Base-by-base conservation (phyloP, 257 asterid genomes). In the Hygrophila difformis region DNA sequence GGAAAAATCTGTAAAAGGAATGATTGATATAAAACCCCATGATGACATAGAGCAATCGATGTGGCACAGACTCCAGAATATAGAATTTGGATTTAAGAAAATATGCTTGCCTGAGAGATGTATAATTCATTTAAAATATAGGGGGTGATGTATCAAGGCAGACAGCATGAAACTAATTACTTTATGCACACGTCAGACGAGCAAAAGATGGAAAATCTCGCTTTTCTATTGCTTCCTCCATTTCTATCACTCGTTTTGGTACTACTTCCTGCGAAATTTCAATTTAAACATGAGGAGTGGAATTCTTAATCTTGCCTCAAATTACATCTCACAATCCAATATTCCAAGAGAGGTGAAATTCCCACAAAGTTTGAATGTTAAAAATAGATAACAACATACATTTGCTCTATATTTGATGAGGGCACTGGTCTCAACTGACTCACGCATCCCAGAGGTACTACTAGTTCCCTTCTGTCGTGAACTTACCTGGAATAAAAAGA, bases 371-470 rank as follows among this genome's bases (percentile, higher is more conserved):
- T 39, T 28, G 40, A 39, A 33, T 5, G 37, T 9, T 9, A 33
- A 4, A 9, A 5, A 9, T 4, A 33, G 6, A 9, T 4, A 12
- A 44, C 12, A 44, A 4, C 15, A 47, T 24, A 42, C 78, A 82
- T 96, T 84, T 81, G 69, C 99, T 67, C 99, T 80, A 63, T 86
- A 87, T 48, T 79, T 56, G 55, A 86, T 51, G 47, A 91, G 94
- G 24, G 68, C 66, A 67, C 99, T 86, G 63, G 99, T 91, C 66
- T 77, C 96, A 48, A 91, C 89, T 15, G 92, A 79, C 42, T 86
- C 99, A 23, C 87, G 96, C 99, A 91, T 91, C 46, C 99, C 99
- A 22, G 93, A 71, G 59, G 99, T 91, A 68, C 99, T 91, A 56
- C 99, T 91, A 36, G 95, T 91, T 75, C 86, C 99, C 76, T 91